Evolutionary conservation across 139 green algal genomes (phyloP), one percentile per base, ranked within the genome.

Genomic region (Parachlorella kessleri): DNA sequence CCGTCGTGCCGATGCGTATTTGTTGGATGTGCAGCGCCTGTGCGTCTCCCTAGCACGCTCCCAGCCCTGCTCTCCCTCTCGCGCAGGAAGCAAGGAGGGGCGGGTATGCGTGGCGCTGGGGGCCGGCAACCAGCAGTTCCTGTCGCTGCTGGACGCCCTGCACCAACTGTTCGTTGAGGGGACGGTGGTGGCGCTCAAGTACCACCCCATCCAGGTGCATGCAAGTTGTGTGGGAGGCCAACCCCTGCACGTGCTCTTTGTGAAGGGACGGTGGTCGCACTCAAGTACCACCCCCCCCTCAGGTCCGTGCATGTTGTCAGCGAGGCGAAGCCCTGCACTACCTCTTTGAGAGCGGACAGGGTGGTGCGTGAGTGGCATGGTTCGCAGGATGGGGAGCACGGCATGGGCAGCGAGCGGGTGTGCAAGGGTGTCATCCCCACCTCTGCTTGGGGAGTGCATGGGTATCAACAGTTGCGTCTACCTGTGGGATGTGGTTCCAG

Each of bases 231-330:
- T 6, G 59, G 59, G 24, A 28, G 55, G 55, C n/a, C n/a, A n/a
- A n/a, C n/a, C 87, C 72, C 78, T 94, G 72, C 86, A 92, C 73
- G 79, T 90, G 85, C 80, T 96, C n/a, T 18, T 95, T 1, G 71
- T 83, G 88, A 94, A 6, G 86, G 94, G 41, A 77, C 84, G n/a
- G 88, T 93, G 10, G 90, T 94, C 23, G 48, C 95, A 55, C 81
- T 92, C 38, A 96, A 96, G 88, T 91, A 94, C 80, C 93, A 96
- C 82, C 92, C 92, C 3, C 82, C 93, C 35, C n/a, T n/a, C 82
- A 83, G 65, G 87, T 93, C 55, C 91, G 85, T 68, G 53, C 90
- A 18, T 89, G 91, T 5, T 9, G 59, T 28, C n/a, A 4, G 59
- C n/a, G 24, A 28, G 55, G 55, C n/a, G n/a, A n/a, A n/a, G n/a